A percentile compares a stretch with the other conserved stretches of the same genome.
Conservation (phyloP, 2,329 filamentous ascomycete genomes). For the Monosporascus ibericus region DNA sequence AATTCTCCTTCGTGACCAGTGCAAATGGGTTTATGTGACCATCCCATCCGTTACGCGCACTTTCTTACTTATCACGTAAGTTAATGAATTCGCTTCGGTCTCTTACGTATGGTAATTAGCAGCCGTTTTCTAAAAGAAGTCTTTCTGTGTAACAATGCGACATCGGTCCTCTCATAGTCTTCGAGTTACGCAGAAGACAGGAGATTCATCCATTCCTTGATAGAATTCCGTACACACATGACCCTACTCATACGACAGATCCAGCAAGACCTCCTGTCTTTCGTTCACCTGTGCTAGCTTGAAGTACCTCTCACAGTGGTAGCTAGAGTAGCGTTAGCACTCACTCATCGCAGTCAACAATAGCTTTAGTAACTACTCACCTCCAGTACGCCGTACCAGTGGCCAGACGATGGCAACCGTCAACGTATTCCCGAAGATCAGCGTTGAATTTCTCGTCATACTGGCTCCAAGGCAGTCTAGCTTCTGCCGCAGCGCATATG, state of each 20-base stretch:
- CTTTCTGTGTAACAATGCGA: too few relatives aligned
- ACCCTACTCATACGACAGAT: constrained; percentile 15
- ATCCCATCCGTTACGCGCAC: too few relatives aligned
- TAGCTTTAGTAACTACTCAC: constrained; percentile 3
- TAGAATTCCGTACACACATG: too few relatives aligned
- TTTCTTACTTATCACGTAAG: too few relatives aligned
- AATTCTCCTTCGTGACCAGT: too few relatives aligned
- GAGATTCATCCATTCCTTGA: too few relatives aligned
- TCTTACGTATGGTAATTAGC: too few relatives aligned
- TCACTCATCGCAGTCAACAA: background rate
- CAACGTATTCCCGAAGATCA: constrained; percentile 20
- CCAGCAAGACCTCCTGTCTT: constrained; percentile 17
- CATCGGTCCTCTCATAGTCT: too few relatives aligned
- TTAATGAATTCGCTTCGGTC: too few relatives aligned
- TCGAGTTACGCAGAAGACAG: too few relatives aligned
- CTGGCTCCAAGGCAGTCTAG: constrained; percentile 22
- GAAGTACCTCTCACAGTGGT: constrained; percentile 22
- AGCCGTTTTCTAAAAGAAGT: too few relatives aligned
- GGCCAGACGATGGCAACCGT: constrained; percentile 19
- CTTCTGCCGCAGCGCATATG: constrained; percentile 20
- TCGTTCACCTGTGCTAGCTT: constrained; percentile 18
- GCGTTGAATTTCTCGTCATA: constrained; percentile 20
- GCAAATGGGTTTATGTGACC: too few relatives aligned
- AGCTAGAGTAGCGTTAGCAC: constrained; percentile 9
- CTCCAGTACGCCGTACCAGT: constrained; percentile 24